Evolutionary conservation across 2,329 filamentous ascomycete species (phyloP).

Genomic region (Thelonectria olida): DNA sequence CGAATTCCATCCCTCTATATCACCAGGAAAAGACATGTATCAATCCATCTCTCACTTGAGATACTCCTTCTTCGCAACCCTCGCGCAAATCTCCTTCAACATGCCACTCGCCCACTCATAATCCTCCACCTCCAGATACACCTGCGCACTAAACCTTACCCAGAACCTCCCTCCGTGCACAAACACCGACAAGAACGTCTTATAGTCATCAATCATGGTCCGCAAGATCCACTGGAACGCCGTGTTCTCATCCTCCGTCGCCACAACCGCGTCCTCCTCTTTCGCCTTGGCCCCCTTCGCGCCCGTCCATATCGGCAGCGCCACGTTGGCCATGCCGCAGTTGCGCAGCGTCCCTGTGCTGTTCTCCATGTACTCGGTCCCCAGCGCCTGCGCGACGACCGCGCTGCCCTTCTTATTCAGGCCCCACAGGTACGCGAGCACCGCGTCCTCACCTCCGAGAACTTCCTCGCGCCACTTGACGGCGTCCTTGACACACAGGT

Average conservation of each 20-base stretch:
- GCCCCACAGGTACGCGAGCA: conserved; percentile 69
- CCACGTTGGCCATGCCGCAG: conserved; percentile 78
- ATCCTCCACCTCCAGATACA: conserved; percentile 83
- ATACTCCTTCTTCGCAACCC: conserved; percentile 51
- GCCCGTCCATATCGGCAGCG: conserved; percentile 68
- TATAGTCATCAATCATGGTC: conserved; percentile 65
- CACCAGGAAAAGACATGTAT: too few species aligned
- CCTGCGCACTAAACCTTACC: conserved; percentile 80
- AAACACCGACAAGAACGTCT: conserved; percentile 76
- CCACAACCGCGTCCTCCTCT: conserved; percentile 42
- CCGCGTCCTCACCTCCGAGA: conserved; percentile 77
- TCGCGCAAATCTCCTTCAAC: conserved; percentile 60
- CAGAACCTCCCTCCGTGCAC: conserved; percentile 71
- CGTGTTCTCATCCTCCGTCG: conserved; percentile 42
- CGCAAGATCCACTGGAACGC: conserved; percentile 67
- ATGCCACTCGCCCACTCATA: conserved; percentile 75
- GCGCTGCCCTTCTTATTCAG: conserved; percentile 73
- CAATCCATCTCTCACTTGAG: conserved; percentile 3
- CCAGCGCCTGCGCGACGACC: conserved; percentile 68
- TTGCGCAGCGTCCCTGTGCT: conserved; percentile 65
- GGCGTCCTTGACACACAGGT: conserved; percentile 75
- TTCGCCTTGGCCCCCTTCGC: conserved; percentile 36
- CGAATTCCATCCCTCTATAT: too few species aligned
- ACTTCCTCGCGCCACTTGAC: conserved; percentile 74
- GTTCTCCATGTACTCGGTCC: conserved; percentile 79